Evolutionary conservation across 2,329 filamentous ascomycete genomes (phyloP), one percentile per base, ranked within the genome.

Genomic region (Pseudogymnoascus sp.): DNA sequence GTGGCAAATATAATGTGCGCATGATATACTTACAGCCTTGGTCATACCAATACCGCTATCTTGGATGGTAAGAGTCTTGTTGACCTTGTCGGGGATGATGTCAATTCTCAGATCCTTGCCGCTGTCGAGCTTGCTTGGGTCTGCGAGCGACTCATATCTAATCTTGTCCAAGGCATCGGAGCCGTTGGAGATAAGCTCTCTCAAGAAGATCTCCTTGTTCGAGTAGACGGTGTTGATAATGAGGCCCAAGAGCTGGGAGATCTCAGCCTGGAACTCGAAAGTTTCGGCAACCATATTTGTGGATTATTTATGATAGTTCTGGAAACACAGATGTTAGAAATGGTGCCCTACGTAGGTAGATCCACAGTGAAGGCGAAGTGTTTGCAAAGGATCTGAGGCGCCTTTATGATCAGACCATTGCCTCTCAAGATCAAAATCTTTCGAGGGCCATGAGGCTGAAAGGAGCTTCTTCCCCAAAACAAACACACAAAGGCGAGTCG

Each of bases 221-320:
- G 92, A 96, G 85, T 97, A 99, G 82, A 99, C 94, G 68, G 94
- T 97, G 89, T 99, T 99, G 85, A 99, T 99, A 80, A 99, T 99
- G 76, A 99, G 89, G 70, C 88, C 91, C 75, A 99, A 89, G 68
- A 99, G 90, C 90, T 99, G 94, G 89, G 92, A 97, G 76, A 99
- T 99, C 89, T 99, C 94, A 88, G 94, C 94, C 88, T 99, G 94
- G 83, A 97, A 99, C 88, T 97, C 92, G 82, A 99, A 99, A 70
- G 92, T 96, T 83, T 97, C 92, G 68, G 68, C 70, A 77, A 90
- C 79, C 90, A 95, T 96, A 76, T 75, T 89, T 78, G 73, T 73
- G 76, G 74, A 57, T 35, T 37, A 37, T 35, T n/a, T 57, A 57
- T 35, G 55, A 55, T 37, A 37, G 67, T 30, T 52, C 45, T 52